phyloP scores from a whole-genome alignment of 2,329 filamentous ascomycete genomes.

The Colletotrichum tamarilloi region DNA sequence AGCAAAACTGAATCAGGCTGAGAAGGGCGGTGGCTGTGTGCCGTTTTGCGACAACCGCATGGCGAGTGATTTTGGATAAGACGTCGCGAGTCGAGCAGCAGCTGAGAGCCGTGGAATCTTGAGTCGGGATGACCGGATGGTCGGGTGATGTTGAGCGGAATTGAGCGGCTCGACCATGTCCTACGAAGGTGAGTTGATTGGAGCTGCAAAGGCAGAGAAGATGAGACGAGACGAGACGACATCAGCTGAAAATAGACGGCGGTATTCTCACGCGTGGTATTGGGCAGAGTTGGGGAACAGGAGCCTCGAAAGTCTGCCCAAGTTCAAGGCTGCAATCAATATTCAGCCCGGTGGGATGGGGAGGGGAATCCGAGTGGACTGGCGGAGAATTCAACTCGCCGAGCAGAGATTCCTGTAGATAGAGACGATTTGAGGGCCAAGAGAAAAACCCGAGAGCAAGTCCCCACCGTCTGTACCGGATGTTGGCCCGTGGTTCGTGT shows the following conservation, averaged over 20 bases:
- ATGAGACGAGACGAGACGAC: not conserved
- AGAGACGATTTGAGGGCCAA: too few species aligned
- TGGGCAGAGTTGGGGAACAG: not conserved
- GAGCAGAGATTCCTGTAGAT: not conserved
- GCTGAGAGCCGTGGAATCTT: not conserved
- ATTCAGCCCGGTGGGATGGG: not conserved
- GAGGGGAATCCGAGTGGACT: not conserved
- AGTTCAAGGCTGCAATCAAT: not conserved
- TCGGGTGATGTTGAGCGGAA: not conserved
- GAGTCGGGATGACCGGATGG: conserved; percentile 2
- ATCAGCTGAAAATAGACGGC: not conserved
- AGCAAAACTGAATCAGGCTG: not conserved
- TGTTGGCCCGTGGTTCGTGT: conserved; percentile 17
- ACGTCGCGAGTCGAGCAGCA: not conserved
- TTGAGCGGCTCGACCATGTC: not conserved
- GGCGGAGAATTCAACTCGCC: not conserved
- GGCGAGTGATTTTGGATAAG: not conserved
- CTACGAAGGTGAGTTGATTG: not conserved
- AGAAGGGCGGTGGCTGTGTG: not conserved
- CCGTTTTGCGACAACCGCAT: not conserved
- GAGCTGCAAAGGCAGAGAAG: conserved; percentile 10
- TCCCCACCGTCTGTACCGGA: not conserved
- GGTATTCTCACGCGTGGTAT: not conserved
- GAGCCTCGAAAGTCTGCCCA: not conserved
- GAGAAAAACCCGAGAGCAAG: not conserved